Evolutionary conservation across 306 rosid genomes (phyloP).

Genomic region (Phaseolus lunatus): DNA sequence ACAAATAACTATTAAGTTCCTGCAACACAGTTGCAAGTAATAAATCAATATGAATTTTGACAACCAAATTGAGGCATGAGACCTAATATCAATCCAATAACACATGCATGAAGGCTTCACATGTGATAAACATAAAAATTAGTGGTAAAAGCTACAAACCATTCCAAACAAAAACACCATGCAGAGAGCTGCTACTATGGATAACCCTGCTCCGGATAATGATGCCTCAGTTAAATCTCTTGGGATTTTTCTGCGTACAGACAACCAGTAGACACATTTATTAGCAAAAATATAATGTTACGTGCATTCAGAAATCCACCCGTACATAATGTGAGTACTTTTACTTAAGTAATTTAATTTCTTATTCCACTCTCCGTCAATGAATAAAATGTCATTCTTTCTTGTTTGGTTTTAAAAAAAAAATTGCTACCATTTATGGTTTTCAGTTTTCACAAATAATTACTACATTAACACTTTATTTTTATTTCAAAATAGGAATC

Average conservation of each 20-base stretch:
- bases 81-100: conserved; percentile 35
- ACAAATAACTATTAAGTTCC: conserved; percentile 87
- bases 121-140: conserved; percentile 32
- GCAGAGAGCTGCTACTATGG: conserved; percentile 84
- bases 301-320: conserved; percentile 29
- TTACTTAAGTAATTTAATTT: conserved; percentile 14
- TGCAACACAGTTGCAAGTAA: conserved; percentile 50
- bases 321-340: background rate
- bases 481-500: background rate
- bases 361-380: conserved; percentile 1
- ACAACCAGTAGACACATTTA: conserved; percentile 6
- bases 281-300: conserved; percentile 9
- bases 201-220: conserved; percentile 96
- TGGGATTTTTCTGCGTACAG: conserved; percentile 83
- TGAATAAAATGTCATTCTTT: background rate
- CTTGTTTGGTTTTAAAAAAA: background rate
- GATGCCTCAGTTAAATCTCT: conserved; percentile 99
- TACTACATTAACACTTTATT: background rate
- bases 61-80: conserved; percentile 18
- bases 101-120: conserved; percentile 2
- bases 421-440: background rate
- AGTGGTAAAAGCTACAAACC: conserved; percentile 58
- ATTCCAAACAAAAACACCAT: conserved; percentile 97
- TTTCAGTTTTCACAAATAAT: background rate
- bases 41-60: conserved; percentile 34